Evolutionary conservation across 495 filamentous ascomycete species (phyloP).

Genomic region (Penicillium taxi): DNA sequence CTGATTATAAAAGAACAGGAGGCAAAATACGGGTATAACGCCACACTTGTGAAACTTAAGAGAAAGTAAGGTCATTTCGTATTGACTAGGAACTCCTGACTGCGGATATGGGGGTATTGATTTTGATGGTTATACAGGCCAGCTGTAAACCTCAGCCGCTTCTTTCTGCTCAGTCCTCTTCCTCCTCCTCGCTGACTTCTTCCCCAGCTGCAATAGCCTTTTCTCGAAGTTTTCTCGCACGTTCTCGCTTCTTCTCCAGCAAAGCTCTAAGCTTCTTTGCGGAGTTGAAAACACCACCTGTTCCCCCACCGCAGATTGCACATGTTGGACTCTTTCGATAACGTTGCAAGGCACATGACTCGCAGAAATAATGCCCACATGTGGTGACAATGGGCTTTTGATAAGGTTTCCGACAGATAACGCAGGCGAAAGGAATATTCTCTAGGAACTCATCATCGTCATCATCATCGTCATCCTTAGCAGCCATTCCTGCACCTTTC

Average conservation of each 20-base stretch:
- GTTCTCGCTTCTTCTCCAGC: conserved; percentile 73
- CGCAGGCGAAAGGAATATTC: conserved; percentile 90
- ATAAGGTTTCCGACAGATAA: conserved; percentile 81
- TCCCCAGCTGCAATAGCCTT: conserved; percentile 65
- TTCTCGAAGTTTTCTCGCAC: conserved; percentile 56
- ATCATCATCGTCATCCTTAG: conserved; percentile 46
- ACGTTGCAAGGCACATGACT: conserved; percentile 72
- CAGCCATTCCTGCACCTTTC: conserved; percentile 36
- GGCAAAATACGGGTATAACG: too few species aligned
- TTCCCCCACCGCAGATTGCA: conserved; percentile 75
- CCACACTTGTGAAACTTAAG: too few species aligned
- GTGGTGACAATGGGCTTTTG: conserved; percentile 77
- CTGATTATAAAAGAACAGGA: too few species aligned
- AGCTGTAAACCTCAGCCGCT: conserved; percentile 13
- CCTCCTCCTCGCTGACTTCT: conserved; percentile 59
- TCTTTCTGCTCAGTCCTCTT: too few species aligned
- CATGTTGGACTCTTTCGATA: conserved; percentile 79
- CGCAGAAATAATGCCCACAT: conserved; percentile 95
- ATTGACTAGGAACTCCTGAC: too few species aligned
- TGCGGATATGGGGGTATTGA: neutral
- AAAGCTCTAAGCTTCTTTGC: conserved; percentile 77
- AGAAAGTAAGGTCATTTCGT: too few species aligned
- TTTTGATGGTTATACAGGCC: conserved; percentile 11
- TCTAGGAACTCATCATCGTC: conserved; percentile 69
- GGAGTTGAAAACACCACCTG: conserved; percentile 81